Percentiles rank a stretch among this genome's conserved stretches.
Evolutionary conservation across 371 early-diverging fungal genomes (phyloP).

Genomic region (Lichtheimia ornata): DNA sequence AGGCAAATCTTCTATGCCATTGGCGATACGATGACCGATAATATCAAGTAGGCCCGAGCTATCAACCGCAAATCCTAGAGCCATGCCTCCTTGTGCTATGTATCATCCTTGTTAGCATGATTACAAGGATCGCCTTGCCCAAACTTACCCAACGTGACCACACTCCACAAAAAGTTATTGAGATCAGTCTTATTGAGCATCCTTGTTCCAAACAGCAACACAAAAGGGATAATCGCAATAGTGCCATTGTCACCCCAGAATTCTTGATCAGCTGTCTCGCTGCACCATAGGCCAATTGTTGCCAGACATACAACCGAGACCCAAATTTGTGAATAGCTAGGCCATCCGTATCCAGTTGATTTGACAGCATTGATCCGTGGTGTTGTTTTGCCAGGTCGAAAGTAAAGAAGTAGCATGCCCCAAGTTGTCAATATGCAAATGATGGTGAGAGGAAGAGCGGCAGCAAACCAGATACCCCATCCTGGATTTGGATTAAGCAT

Average conservation of each 20-base stretch:
- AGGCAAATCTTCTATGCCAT: conserved; percentile 57
- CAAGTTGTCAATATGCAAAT: conserved; percentile 76
- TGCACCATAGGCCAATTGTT: conserved; percentile 89
- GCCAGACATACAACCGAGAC: conserved; percentile 56
- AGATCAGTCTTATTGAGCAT: conserved; percentile 92
- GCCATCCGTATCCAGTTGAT: conserved; percentile 33
- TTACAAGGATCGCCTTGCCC: not conserved
- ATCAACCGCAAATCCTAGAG: conserved; percentile 68
- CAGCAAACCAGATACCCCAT: conserved; percentile 84
- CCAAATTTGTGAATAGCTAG: conserved; percentile 49
- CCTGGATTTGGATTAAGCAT: conserved; percentile 83
- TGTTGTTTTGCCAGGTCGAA: conserved; percentile 54
- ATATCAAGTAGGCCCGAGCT: conserved; percentile 53
- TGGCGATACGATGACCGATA: conserved; percentile 51
- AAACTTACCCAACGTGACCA: conserved; percentile 49
- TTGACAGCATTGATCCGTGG: conserved; percentile 35
- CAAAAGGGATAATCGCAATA: conserved; percentile 88
- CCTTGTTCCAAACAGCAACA: conserved; percentile 88
- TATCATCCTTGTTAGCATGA: not conserved
- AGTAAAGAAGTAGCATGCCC: conserved; percentile 70
- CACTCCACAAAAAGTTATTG: conserved; percentile 90
- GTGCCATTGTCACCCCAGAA: conserved; percentile 91
- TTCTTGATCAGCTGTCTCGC: conserved; percentile 64
- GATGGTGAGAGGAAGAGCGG: conserved; percentile 72
- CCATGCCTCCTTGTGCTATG: conserved; percentile 90